Conservation (phyloP, 352 stramenopile species). For the Phytophthora agathidicida region DNA sequence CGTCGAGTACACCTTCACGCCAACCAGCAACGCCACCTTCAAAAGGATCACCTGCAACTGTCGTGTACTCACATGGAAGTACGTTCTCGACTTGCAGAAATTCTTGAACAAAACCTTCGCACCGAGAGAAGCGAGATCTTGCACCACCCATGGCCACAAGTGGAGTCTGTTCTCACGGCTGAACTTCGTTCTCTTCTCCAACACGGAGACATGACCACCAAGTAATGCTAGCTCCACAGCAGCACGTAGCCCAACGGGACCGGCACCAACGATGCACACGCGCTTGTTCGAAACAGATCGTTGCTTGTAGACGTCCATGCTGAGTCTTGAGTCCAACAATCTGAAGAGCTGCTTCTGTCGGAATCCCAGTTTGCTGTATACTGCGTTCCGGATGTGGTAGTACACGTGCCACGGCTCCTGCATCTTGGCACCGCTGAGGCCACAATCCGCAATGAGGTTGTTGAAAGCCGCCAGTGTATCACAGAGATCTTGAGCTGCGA, state of each 20-base stretch:
- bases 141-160: constrained; percentile 80
- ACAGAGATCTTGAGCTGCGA: constrained; percentile 52
- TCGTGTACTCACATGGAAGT: constrained; percentile 83
- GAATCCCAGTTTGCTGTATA: constrained; percentile 64
- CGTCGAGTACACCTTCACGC: constrained; percentile 55
- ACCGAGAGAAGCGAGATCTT: constrained; percentile 72
- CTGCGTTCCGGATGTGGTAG: constrained; percentile 49
- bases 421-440: constrained; percentile 42
- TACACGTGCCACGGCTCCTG: constrained; percentile 55
- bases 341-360: constrained; percentile 73
- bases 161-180: constrained; percentile 83
- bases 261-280: constrained; percentile 72
- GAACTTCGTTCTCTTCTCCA: constrained; percentile 81
- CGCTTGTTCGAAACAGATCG: constrained; percentile 51
- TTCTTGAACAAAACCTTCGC: constrained; percentile 76
- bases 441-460: constrained; percentile 46
- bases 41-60: constrained; percentile 82
- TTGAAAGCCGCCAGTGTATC: constrained; percentile 53
- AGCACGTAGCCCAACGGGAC: constrained; percentile 69
- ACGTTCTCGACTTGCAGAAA: constrained; percentile 71
- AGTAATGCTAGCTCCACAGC: constrained; percentile 73
- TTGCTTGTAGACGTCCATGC: constrained; percentile 45
- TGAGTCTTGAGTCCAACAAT: constrained; percentile 56
- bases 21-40: constrained; percentile 73
- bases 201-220: constrained; percentile 63